Evolutionary conservation across 306 rosid species (phyloP), one percentile per base, ranked within the genome.

Genomic region (Medicago lupulina): DNA sequence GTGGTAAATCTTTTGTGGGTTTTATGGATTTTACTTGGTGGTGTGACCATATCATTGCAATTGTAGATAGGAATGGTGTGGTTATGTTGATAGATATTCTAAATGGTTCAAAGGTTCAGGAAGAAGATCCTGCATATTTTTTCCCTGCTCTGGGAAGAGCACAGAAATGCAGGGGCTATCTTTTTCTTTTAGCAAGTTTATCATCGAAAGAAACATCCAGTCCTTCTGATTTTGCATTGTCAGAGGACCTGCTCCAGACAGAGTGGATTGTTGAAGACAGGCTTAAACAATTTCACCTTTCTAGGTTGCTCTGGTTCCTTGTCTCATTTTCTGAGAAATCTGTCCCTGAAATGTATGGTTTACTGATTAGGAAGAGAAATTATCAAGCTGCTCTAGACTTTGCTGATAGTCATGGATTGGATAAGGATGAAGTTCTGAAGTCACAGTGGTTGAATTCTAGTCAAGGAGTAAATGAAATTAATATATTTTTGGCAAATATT

Each of bases 11-110:
- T 66, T 53, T 86, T 79, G 82, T 85, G 81, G 96, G 85, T 76
- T 87, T 81, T 83, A 86, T 92, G 84, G 97, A 95, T 83, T 92
- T 95, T 87, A 85, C 89, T 46, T 95, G 99, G 99, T 92, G 97
- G 99, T 84, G 87, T 79, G 93, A 87, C 79, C 93, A 88, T 79
- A 81, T 90, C 83, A 84, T 95, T 79, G 75, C 92, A 55, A 58
- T 81, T 83, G 88, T 89, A 74, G 86, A 85, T 76, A 87, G 81
- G 75, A 75, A 73, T 76, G 96, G 97, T 12, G 31, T 75, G 82
- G 85, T 89, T 74, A 70, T 76, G 83, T 82, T 95, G 93, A 67
- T 95, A 86, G 85, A 95, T 82, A 83, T 95, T 75, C 85, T 80
- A 59, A 83, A 76, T 76, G 93, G 93, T 80, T 81, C 76, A 85